Evolutionary conservation across 2,329 filamentous ascomycete species (phyloP).

Genomic region (Blumeria hordei): DNA sequence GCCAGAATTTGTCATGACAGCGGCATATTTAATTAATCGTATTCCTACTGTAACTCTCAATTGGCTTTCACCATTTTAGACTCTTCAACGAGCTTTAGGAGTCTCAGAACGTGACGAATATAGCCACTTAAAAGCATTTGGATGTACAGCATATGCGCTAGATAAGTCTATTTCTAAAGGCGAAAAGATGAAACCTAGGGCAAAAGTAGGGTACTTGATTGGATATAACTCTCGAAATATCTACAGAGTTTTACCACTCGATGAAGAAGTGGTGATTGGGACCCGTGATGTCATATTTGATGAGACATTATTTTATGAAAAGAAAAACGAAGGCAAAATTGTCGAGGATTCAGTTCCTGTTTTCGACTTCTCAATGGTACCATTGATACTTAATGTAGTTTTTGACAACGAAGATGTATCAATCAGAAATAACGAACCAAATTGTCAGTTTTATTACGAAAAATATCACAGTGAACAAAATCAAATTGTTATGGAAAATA

Average conservation of each 20-base stretch:
- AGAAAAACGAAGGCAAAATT: not conserved
- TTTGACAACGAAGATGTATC: not conserved
- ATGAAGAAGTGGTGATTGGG: not conserved
- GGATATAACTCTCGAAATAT: not conserved
- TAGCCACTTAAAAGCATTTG: not conserved
- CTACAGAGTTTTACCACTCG: not conserved
- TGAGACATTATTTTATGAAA: not conserved
- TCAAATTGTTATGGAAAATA: not conserved
- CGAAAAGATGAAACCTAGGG: not conserved
- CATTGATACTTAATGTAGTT: not conserved
- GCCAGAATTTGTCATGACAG: not conserved
- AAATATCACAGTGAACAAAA: not conserved
- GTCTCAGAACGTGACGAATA: not conserved
- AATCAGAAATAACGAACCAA: not conserved
- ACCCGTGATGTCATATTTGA: not conserved
- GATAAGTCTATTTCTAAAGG: not conserved
- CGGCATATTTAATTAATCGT: not conserved
- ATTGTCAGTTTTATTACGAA: not conserved
- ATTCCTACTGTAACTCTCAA: not conserved
- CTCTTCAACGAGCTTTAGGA: not conserved
- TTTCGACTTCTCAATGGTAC: not conserved
- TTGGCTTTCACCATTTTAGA: not conserved
- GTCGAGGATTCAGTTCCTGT: not conserved
- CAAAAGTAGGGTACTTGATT: not conserved
- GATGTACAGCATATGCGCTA: not conserved